These are phyloP conservation scores for Leavenworthia alabamica DNA, from an alignment of 345 rosid species.

Conservation along the genomic window DNA sequence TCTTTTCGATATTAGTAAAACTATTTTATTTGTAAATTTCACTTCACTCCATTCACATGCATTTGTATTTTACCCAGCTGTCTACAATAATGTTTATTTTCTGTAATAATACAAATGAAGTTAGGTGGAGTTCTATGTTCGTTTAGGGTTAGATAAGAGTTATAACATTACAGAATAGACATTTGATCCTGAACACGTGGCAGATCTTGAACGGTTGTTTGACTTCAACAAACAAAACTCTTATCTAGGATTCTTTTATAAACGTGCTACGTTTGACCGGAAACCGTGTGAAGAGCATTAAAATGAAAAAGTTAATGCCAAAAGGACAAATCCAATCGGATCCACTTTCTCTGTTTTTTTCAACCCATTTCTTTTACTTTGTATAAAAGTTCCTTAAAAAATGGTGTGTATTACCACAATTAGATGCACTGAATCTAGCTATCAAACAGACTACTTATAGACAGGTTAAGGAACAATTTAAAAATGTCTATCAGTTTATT, in stretches of 20 bases:
- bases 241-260: too few species aligned
- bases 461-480: background rate
- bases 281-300: slow-evolving; percentile 23
- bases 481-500: slow-evolving; percentile 5
- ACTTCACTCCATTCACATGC: slow-evolving; percentile 6
- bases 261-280: slow-evolving; percentile 18
- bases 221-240: background rate
- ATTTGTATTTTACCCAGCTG: slow-evolving; percentile 17
- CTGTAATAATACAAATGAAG: background rate
- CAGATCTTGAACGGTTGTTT: background rate
- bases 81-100: background rate
- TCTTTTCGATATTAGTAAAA: slow-evolving; percentile 1
- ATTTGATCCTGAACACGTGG: background rate
- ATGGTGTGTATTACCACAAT: background rate
- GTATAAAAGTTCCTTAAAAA: background rate
- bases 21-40: background rate
- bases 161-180: background rate
- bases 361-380: background rate
- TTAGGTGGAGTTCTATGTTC: too few species aligned
- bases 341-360: background rate
- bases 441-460: slow-evolving; percentile 13
- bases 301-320: slow-evolving; percentile 3
- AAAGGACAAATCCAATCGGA: slow-evolving; percentile 1
- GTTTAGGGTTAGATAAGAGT: background rate
- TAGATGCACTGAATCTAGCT: slow-evolving; percentile 21